A percentile compares a stretch with the other conserved stretches of the same genome.
phyloP scores from a whole-genome alignment of 306 rosid genomes.

The Luffa aegyptiaca region DNA sequence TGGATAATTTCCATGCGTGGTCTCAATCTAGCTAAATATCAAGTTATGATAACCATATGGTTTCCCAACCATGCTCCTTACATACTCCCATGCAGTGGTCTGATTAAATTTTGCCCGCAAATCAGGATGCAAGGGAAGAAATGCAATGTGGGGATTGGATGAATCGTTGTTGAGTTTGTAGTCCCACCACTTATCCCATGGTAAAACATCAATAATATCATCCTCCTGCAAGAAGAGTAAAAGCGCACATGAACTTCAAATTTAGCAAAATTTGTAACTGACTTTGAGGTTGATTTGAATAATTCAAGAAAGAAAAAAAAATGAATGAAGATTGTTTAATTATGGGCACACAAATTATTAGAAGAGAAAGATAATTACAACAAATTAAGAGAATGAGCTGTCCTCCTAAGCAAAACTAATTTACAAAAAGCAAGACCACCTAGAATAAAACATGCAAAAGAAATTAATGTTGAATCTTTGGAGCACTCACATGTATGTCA shows the following conservation, averaged over 20 bases:
- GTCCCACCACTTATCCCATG: constrained; percentile 99
- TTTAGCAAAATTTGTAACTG: not conserved
- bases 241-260: not conserved
- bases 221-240: constrained; percentile 55
- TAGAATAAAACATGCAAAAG: not conserved
- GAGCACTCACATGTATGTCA: not conserved
- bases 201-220: constrained; percentile 63
- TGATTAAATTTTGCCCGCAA: constrained; percentile 71
- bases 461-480: not conserved
- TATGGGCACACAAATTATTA: not conserved
- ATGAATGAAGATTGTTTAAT: not conserved
- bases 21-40: constrained; percentile 98
- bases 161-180: constrained; percentile 72
- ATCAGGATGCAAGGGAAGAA: constrained; percentile 88
- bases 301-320: not conserved
- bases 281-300: not conserved
- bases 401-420: not conserved
- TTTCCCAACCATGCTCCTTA: constrained; percentile 65
- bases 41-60: constrained; percentile 95
- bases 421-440: not conserved
- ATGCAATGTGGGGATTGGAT: constrained; percentile 84
- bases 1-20: constrained; percentile 63
- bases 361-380: not conserved
- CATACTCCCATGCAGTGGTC: constrained; percentile 99
- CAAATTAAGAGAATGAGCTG: not conserved